phyloP scores from a whole-genome alignment of 2,329 filamentous ascomycete species.

The Lomentospora prolificans region DNA sequence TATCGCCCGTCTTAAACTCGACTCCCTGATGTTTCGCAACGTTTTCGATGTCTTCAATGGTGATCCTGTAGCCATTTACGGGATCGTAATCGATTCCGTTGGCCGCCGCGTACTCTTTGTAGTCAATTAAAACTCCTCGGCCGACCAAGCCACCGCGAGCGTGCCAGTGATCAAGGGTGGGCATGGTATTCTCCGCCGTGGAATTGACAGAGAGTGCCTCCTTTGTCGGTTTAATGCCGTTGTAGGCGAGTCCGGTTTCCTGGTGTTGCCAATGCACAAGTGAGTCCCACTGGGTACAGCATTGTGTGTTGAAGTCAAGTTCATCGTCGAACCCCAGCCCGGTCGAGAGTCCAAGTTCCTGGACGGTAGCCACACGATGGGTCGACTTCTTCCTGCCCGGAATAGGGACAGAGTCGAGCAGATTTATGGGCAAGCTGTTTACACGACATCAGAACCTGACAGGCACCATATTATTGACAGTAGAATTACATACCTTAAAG shows the following conservation, averaged over 20 bases:
- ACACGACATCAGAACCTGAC: too few species aligned
- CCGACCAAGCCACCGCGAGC: slow-evolving; percentile 17
- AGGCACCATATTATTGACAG: too few species aligned
- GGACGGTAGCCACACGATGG: neutral
- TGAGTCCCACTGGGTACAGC: slow-evolving; percentile 6
- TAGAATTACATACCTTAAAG: slow-evolving; percentile 35
- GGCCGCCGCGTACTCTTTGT: slow-evolving; percentile 29
- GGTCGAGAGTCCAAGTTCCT: neutral
- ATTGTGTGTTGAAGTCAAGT: slow-evolving; percentile 4
- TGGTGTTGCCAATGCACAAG: slow-evolving; percentile 27
- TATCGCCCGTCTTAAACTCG: slow-evolving; percentile 36
- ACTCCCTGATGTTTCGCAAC: slow-evolving; percentile 30
- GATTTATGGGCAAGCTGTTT: neutral
- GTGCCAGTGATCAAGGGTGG: slow-evolving; percentile 15
- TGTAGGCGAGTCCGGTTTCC: neutral
- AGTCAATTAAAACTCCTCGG: slow-evolving; percentile 42
- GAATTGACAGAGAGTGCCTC: slow-evolving; percentile 18
- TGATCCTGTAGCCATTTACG: slow-evolving; percentile 29
- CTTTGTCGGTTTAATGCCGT: slow-evolving; percentile 14
- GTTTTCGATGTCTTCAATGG: slow-evolving; percentile 17
- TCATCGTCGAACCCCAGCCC: neutral
- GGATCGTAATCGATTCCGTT: slow-evolving; percentile 27
- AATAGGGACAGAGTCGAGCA: slow-evolving; percentile 11
- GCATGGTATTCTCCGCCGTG: slow-evolving; percentile 18
- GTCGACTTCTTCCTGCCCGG: slow-evolving; percentile 2